These are phyloP conservation scores for Globisporangium paroecandrum DNA, from an alignment of 352 stramenopile species.

Conservation along the genomic window DNA sequence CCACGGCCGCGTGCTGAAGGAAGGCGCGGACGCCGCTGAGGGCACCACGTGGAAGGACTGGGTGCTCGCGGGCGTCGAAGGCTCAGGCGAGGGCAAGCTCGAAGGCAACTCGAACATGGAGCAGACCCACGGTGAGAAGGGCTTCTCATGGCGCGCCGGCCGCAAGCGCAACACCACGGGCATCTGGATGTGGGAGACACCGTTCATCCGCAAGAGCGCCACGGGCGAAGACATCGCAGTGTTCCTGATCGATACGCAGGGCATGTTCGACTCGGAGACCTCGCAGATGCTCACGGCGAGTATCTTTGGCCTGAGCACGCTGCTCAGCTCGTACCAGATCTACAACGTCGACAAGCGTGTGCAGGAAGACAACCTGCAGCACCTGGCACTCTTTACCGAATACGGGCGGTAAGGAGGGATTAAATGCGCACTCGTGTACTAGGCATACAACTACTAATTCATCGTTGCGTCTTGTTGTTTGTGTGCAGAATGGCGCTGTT, in stretches of 20 bases:
- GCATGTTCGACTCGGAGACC: conserved; percentile 99
- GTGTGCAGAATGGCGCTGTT: conserved; percentile 70
- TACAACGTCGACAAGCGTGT: conserved; percentile 99
- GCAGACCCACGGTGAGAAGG: conserved; percentile 70
- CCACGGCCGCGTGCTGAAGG: conserved; percentile 44
- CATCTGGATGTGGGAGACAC: conserved; percentile 99
- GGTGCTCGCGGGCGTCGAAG: conserved; percentile 56
- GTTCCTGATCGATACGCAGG: conserved; percentile 98
- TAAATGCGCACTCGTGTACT: not conserved
- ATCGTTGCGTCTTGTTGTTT: not conserved
- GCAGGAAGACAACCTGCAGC: conserved; percentile 99
- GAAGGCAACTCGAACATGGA: conserved; percentile 85
- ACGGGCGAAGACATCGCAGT: conserved; percentile 90
- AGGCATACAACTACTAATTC: not conserved
- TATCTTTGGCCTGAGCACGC: conserved; percentile 98
- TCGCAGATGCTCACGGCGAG: conserved; percentile 97
- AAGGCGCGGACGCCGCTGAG: conserved; percentile 42
- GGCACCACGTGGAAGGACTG: conserved; percentile 56
- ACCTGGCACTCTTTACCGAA: conserved; percentile 99
- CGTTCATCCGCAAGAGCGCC: conserved; percentile 92
- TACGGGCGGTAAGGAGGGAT: conserved; percentile 76
- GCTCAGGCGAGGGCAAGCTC: conserved; percentile 51
- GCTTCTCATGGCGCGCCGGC: conserved; percentile 96
- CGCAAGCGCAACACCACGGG: conserved; percentile 97
- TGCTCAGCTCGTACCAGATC: conserved; percentile 97